phyloP scores from a whole-genome alignment of 331 rosid genomes.

The Telfairia occidentalis region DNA sequence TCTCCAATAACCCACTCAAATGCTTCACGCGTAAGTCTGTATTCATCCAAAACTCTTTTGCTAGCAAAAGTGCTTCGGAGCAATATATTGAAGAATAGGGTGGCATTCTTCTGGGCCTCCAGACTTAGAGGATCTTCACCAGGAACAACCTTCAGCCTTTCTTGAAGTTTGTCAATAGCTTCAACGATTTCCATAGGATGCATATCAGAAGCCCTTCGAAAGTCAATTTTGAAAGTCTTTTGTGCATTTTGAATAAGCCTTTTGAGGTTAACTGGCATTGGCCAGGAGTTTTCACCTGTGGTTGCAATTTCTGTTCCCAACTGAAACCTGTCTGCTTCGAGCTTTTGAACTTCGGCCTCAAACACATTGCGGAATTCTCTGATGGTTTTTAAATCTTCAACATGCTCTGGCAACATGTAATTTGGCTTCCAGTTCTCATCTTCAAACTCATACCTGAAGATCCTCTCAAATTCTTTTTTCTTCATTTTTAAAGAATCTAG shows the following conservation, averaged over 20 bases:
- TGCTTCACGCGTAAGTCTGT: slow-evolving; percentile 97
- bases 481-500: slow-evolving; percentile 93
- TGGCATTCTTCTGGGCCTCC: slow-evolving; percentile 96
- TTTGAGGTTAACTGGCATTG: slow-evolving; percentile 91
- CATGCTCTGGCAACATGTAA: slow-evolving; percentile 90
- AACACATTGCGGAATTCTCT: slow-evolving; percentile 93
- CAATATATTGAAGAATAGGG: slow-evolving; percentile 73
- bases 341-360: slow-evolving; percentile 90
- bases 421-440: slow-evolving; percentile 91
- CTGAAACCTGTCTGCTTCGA: slow-evolving; percentile 74
- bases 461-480: slow-evolving; percentile 69
- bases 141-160: slow-evolving; percentile 91
- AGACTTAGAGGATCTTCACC: slow-evolving; percentile 87
- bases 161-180: slow-evolving; percentile 97
- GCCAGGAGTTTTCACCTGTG: slow-evolving; percentile 79
- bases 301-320: slow-evolving; percentile 83
- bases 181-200: slow-evolving; percentile 99
- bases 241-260: slow-evolving; percentile 99
- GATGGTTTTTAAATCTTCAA: slow-evolving; percentile 87
- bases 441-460: slow-evolving; percentile 75
- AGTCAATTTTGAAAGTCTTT: slow-evolving; percentile 92
- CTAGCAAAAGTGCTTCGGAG: slow-evolving; percentile 94
- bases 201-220: slow-evolving; percentile 93
- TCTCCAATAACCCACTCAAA: slow-evolving; percentile 98
- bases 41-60: slow-evolving; percentile 92